Evolutionary conservation across 225 moss, liverwort and hornwort genomes (phyloP).

Genomic region (Bryum argenteum): DNA sequence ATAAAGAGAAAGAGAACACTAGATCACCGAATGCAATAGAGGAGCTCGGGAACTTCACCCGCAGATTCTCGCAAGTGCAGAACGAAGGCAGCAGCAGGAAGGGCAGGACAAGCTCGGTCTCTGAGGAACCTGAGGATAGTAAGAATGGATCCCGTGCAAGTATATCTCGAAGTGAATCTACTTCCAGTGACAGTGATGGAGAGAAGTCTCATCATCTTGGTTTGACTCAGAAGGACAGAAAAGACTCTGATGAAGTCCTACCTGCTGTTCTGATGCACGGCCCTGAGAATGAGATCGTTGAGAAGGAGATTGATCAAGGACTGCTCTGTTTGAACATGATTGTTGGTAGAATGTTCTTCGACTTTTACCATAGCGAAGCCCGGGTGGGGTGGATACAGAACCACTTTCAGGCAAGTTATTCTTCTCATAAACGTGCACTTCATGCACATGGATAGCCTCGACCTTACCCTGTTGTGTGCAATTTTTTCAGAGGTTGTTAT

Average conservation of each 20-base stretch:
- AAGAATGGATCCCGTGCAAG: constrained; percentile 32
- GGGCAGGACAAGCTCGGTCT: constrained; percentile 28
- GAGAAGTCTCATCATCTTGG: constrained; percentile 35
- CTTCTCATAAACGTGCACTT: constrained; percentile 14
- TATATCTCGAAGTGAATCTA: constrained; percentile 40
- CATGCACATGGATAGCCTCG: neutral
- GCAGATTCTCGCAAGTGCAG: constrained; percentile 46
- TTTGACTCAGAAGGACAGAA: constrained; percentile 30
- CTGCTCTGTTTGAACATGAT: constrained; percentile 72
- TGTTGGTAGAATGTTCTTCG: constrained; percentile 81
- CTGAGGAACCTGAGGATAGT: constrained; percentile 39
- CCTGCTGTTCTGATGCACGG: constrained; percentile 27
- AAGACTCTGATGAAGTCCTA: constrained; percentile 30
- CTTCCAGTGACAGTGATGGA: constrained; percentile 47
- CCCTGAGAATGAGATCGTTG: constrained; percentile 25
- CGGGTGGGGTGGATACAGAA: constrained; percentile 61
- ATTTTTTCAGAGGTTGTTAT: constrained; percentile 63
- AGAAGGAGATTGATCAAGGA: constrained; percentile 58
- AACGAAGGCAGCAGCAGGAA: constrained; percentile 49
- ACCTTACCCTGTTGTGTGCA: constrained; percentile 23
- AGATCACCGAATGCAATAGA: constrained; percentile 51
- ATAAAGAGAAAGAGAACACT: constrained; percentile 33
- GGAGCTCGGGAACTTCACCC: constrained; percentile 46
- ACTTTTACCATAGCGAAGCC: constrained; percentile 77
- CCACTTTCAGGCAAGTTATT: constrained; percentile 70